phyloP scores from a whole-genome alignment of 2,329 filamentous ascomycete genomes.

The Emmonsiellopsis sp. region DNA sequence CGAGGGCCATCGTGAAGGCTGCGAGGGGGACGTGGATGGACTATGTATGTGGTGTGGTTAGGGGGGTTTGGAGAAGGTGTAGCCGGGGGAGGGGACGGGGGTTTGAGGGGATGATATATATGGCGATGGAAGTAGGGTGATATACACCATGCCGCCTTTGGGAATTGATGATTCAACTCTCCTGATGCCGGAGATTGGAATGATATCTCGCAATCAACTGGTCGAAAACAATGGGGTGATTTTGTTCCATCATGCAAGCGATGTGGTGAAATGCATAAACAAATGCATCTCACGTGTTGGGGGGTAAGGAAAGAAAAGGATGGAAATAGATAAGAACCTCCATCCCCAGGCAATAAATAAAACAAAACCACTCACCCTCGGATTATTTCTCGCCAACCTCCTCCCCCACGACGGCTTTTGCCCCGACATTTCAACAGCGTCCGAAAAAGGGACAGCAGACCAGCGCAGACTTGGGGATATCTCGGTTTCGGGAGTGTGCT shows the following conservation, averaged over 20 bases:
- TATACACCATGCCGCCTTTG: background rate
- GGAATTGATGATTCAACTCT: background rate
- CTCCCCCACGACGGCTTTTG: conserved; percentile 5
- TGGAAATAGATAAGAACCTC: too few species aligned
- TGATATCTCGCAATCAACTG: too few species aligned
- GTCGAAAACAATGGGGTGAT: too few species aligned
- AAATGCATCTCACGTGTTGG: too few species aligned
- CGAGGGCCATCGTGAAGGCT: conserved; percentile 52
- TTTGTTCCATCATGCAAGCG: too few species aligned
- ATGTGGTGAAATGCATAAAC: too few species aligned
- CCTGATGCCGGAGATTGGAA: too few species aligned
- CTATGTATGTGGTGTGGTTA: conserved; percentile 3
- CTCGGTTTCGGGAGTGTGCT: too few species aligned
- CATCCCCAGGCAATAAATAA: too few species aligned
- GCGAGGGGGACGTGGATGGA: conserved; percentile 47
- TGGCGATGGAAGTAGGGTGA: background rate
- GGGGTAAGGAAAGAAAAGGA: too few species aligned
- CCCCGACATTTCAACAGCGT: background rate
- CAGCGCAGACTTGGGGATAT: too few species aligned
- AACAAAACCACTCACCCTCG: conserved; percentile 13
- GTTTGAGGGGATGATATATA: background rate
- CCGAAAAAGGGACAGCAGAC: background rate
- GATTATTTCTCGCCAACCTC: conserved; percentile 12
- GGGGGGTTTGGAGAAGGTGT: background rate
- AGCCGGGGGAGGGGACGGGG: background rate